Conservation (phyloP, 495 filamentous ascomycete genomes). For the Echria macrotheca region DNA sequence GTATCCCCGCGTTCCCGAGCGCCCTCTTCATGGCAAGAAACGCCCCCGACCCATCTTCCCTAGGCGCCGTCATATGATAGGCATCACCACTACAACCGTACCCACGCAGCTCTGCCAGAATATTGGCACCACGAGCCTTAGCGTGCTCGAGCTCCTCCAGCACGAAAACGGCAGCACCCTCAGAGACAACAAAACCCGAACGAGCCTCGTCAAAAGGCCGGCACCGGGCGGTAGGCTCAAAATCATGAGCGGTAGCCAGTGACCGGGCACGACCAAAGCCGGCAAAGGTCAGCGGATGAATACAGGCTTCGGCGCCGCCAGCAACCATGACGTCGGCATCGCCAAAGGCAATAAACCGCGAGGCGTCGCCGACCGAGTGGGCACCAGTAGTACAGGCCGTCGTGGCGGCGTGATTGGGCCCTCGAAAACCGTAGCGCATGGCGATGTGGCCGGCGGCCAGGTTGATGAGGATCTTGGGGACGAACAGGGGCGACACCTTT, state of each 20-base stretch:
- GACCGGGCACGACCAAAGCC: conserved; percentile 87
- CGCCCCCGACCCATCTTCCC: conserved; percentile 73
- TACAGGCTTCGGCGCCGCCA: conserved; percentile 90
- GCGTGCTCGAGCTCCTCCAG: conserved; percentile 91
- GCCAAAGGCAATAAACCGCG: conserved; percentile 80
- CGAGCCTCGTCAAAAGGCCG: conserved; percentile 83
- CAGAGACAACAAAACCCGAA: conserved; percentile 84
- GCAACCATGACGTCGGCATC: conserved; percentile 95
- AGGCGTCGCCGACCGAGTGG: conserved; percentile 88
- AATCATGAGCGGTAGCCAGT: conserved; percentile 74
- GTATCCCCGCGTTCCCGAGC: conserved; percentile 63
- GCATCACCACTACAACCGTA: conserved; percentile 88
- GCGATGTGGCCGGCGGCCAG: conserved; percentile 90
- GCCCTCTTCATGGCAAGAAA: conserved; percentile 80
- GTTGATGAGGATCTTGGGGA: conserved; percentile 89
- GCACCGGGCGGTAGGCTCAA: conserved; percentile 65
- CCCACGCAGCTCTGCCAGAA: conserved; percentile 85
- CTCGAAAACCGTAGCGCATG: conserved; percentile 85
- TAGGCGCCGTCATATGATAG: conserved; percentile 86
- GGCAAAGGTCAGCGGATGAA: conserved; percentile 86
- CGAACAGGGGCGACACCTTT: conserved; percentile 88
- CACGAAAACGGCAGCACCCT: conserved; percentile 82
- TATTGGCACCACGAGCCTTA: conserved; percentile 65
- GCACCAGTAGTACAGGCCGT: conserved; percentile 95
- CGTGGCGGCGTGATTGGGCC: conserved; percentile 85